These are phyloP conservation scores for Aspergillus flavus DNA, from an alignment of 2,329 filamentous ascomycete genomes.

Conservation along the genomic window DNA sequence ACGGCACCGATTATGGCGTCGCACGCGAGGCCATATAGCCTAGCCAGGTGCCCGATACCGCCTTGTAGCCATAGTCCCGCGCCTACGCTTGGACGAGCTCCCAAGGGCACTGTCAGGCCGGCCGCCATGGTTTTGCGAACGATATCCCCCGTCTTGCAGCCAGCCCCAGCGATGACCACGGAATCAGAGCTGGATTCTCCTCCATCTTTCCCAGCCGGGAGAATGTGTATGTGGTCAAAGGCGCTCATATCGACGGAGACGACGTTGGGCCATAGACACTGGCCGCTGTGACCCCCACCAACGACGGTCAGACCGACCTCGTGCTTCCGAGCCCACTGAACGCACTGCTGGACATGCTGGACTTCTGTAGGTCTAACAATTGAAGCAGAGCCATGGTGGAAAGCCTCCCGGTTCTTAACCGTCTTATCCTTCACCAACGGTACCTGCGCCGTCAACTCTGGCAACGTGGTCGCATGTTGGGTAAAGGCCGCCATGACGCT, in stretches of 20 bases:
- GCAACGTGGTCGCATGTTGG: no score
- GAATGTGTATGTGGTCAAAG: conserved; percentile 56
- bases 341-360: conserved; percentile 56
- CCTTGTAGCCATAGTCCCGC: conserved; percentile 67
- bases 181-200: conserved; percentile 11
- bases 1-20: conserved; percentile 64
- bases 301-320: conserved; percentile 52
- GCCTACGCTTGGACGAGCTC: conserved; percentile 64
- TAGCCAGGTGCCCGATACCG: conserved; percentile 63
- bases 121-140: conserved; percentile 49
- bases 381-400: no score
- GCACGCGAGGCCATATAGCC: conserved; percentile 60
- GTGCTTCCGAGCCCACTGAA: conserved; percentile 59
- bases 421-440: no score
- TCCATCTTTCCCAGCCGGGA: conserved; percentile 25
- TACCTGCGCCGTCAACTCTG: no score
- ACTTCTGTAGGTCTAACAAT: conserved; percentile 46
- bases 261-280: conserved; percentile 57
- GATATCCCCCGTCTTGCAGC: conserved; percentile 61
- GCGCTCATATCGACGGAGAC: conserved; percentile 62
- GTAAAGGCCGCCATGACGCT: no score
- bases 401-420: no score
- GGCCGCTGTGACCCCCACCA: conserved; percentile 62
- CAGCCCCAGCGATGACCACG: conserved; percentile 56
- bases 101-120: conserved; percentile 61